Evolutionary conservation across 2,329 filamentous ascomycete genomes (phyloP), one percentile per base, ranked within the genome.

Genomic region (Pseudogymnoascus pannorum): DNA sequence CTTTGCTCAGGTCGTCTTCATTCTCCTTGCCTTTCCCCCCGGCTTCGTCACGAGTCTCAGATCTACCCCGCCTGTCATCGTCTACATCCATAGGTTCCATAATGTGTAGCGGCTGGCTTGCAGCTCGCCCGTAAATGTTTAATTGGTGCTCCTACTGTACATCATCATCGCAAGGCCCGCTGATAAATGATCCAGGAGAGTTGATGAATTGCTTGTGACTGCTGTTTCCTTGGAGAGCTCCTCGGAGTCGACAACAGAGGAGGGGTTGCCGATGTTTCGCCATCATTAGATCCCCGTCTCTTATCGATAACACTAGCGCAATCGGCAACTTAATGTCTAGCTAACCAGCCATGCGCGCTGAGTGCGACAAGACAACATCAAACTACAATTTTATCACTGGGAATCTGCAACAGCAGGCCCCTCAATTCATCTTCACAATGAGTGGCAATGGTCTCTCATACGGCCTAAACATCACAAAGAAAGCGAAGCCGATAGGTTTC

Each of bases 391-490:
- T 16, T 2, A 48, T 7, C 14, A 16, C 44, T 3, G 9, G 8
- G 14, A 8, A 29, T 16, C 14, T 29, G 24, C n/a, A 51, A 51
- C 44, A 51, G 20, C 44, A 51, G 44, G 11, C 22, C 14, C 44
- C 11, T 18, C 44, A 51, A 51, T 51, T 18, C 22, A 29, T 24
- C 1, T 51, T 59, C 64, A 67, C 62, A 16, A 73, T 73, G 71
- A 68, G 68, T 54, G 66, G 67, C n/a, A 63, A 63, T n/a, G 73
- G 74, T 4, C 74, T 83, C 59, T 79, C 78, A 18, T 81, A 80
- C 66, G 86, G 86, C 58, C 78, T 89, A 38, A 88, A 82, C 68
- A 67, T 85, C 48, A 74, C 79, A 58, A 87, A 85, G 69, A 89
- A 87, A 72, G 70, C 78, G 2, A 58, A 75, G 74, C 60, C 73